A percentile compares a stretch with the other conserved stretches of the same genome.
phyloP scores from a whole-genome alignment of 1,139 yeast species.

The Tardiomyces blankii region DNA sequence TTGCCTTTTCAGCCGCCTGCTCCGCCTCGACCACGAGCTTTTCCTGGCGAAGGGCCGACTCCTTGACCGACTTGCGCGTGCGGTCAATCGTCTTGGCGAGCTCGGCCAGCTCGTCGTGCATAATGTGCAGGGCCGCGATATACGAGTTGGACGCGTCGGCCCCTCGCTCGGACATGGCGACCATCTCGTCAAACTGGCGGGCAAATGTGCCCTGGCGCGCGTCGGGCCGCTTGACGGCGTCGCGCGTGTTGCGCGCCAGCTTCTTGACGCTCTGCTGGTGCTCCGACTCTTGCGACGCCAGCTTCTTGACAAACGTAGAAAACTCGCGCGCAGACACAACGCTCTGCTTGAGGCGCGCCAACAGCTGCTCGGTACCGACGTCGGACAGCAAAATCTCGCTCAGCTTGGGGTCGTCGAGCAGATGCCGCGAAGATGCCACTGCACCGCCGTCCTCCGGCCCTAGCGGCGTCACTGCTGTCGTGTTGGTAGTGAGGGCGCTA shows the following conservation, averaged over 20 bases:
- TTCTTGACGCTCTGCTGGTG: constrained; percentile 65
- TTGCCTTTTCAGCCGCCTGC: constrained; percentile 78
- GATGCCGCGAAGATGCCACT: constrained; percentile 11
- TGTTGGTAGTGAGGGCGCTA: background rate
- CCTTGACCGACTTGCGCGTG: constrained; percentile 66
- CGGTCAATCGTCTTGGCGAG: constrained; percentile 58
- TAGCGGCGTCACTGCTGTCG: background rate
- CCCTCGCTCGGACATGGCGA: constrained; percentile 68
- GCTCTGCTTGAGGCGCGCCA: constrained; percentile 67
- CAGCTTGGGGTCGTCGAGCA: constrained; percentile 39
- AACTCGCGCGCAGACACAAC: constrained; percentile 78
- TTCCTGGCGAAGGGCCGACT: constrained; percentile 70
- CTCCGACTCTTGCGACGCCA: constrained; percentile 70
- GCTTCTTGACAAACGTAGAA: constrained; percentile 64
- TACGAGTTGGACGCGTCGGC: constrained; percentile 65
- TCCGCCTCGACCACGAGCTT: constrained; percentile 79
- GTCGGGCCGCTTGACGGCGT: constrained; percentile 37
- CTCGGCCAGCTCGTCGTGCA: constrained; percentile 79
- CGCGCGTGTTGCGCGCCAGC: constrained; percentile 44
- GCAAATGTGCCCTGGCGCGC: constrained; percentile 63
- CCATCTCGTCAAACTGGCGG: constrained; percentile 51
- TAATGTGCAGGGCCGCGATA: constrained; percentile 66
- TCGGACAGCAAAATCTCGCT: constrained; percentile 44
- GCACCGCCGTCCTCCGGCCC: background rate
- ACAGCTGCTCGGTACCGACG: constrained; percentile 48